Base-by-base conservation (phyloP, 192 early-diverging fungal genomes). In the Pilaira anomala region DNA sequence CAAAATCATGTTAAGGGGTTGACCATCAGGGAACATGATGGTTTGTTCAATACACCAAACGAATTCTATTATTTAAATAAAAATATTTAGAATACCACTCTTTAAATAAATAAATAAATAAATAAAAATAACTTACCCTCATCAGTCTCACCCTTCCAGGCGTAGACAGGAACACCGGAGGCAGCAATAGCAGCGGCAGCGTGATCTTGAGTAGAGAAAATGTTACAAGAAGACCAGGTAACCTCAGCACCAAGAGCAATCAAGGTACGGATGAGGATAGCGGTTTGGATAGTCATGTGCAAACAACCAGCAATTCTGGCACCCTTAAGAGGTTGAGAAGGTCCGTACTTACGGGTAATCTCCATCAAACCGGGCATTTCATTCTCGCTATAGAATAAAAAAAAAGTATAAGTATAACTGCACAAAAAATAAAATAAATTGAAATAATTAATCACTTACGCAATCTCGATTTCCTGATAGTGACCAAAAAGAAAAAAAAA, bases 231-330 rank as follows among this genome's bases (percentile, higher is more conserved):
- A 75, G 79, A 79, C 82, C 82, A 84, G 66, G 82, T 76, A 45
- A 98, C 93, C 79, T 98, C 90, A 58, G 96, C 96, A 74, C 96
- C 96, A 65, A 98, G 88, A 69, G 85, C 86, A 59, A 87, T 89
- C 62, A 98, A 85, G 61, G 96, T 97, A 87, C 97, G 94, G 82
- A 97, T 98, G 65, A 98, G 87, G 64, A 97, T 93, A 60, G 94
- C 96, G 49, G 93, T 97, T 87, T 98, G 94, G 80, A 98, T 92
- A 78, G 94, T 98, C 96, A 98, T 98, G 87, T 98, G 95, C 72
- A 98, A 85, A 79, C 95, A 98, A 41, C 96, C 96, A 63, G 91
- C 92, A 69, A 98, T 93, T 71, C 96, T 92, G 62, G 96, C 92
- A 79, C 95, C 96, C 77, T 87, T 85, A 70, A 98, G 88, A 62